Evolutionary conservation across 768 basidiomycete genomes (phyloP), one percentile per base, ranked within the genome.

Genomic region (Hericium alpestre): DNA sequence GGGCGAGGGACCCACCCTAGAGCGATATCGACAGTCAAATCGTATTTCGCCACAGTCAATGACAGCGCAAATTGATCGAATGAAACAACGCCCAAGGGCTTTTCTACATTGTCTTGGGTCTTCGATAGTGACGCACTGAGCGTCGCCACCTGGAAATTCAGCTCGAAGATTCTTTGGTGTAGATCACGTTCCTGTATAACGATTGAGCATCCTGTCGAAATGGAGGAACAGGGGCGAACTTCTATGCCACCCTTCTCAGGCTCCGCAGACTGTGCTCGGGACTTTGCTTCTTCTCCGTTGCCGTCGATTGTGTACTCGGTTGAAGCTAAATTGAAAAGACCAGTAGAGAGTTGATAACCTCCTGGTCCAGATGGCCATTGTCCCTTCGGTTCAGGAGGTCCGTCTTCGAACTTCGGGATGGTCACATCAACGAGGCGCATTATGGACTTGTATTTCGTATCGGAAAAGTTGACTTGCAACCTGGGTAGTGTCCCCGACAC

Each of bases 391-490:
- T 59, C 61, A n/a, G 59, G 58, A 32, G 64, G 59, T 22, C 72
- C 75, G 23, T 79, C 74, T 47, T 80, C 86, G 63, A 97, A 86
- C 57, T 85, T 80, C 13, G 96, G 96, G 40, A 98, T 84, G 27
- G 85, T 82, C 25, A 93, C 84, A 64, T 98, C 94, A 63, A 98
- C 80, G 56, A 98, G 76, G 9, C 90, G 83, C 90, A 99, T 92
- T 47, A 98, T 71, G 1, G 86, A 80, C 71, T 94, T 87, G 71
- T 95, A 95, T 69, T 94, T 95, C 8, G 81, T 81, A 65, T 93
- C 90, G 20, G 90, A 93, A 48, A 94, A 72, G 69, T 99, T 98
- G 68, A 96, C 78, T 65, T 89, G 87, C 10, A 99, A 76, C 32
- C 81, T 81, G 1, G 95, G 94, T 41, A 99, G 73, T 58, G 84